phyloP scores from a whole-genome alignment of 495 filamentous ascomycete genomes.

The Pyrenopolyporus hunteri region DNA sequence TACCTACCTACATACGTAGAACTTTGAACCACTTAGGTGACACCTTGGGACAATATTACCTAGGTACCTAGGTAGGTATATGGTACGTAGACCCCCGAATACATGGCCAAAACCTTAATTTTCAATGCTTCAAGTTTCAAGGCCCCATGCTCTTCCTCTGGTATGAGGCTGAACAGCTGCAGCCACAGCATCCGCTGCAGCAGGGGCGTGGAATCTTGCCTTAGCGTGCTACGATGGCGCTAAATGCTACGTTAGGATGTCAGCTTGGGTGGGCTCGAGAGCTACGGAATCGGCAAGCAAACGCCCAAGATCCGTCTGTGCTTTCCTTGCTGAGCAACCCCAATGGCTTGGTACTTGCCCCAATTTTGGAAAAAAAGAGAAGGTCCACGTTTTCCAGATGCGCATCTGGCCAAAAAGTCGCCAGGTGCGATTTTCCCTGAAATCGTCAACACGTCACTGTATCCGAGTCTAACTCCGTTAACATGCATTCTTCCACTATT shows the following conservation, averaged over 20 bases:
- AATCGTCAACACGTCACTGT: conserved; percentile 19
- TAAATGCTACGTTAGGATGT: conserved; percentile 22
- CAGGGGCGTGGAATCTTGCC: conserved; percentile 6
- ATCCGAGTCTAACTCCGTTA: conserved; percentile 2
- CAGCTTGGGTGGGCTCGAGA: conserved; percentile 2
- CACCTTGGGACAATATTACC: too few species aligned
- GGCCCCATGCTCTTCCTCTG: too few species aligned
- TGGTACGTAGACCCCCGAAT: too few species aligned
- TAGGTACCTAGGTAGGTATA: too few species aligned
- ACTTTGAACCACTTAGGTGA: too few species aligned
- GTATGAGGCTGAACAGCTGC: conserved; percentile 28
- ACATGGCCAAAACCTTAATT: too few species aligned
- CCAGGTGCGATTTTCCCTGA: conserved; percentile 12
- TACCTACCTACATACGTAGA: background rate
- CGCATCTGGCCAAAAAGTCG: conserved; percentile 23
- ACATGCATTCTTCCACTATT: conserved; percentile 19
- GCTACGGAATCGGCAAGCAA: conserved; percentile 25
- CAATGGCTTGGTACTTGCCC: conserved; percentile 16
- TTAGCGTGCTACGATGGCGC: conserved; percentile 25
- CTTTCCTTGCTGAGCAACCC: conserved; percentile 12
- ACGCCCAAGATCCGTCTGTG: conserved; percentile 23
- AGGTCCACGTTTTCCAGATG: conserved; percentile 29
- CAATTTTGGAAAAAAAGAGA: conserved; percentile 12
- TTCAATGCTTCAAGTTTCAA: too few species aligned
- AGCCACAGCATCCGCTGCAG: conserved; percentile 14